Evolutionary conservation across 2,329 filamentous ascomycete species (phyloP), one percentile per base, ranked within the genome.

Genomic region (Gnomoniopsis smithogilvyi): DNA sequence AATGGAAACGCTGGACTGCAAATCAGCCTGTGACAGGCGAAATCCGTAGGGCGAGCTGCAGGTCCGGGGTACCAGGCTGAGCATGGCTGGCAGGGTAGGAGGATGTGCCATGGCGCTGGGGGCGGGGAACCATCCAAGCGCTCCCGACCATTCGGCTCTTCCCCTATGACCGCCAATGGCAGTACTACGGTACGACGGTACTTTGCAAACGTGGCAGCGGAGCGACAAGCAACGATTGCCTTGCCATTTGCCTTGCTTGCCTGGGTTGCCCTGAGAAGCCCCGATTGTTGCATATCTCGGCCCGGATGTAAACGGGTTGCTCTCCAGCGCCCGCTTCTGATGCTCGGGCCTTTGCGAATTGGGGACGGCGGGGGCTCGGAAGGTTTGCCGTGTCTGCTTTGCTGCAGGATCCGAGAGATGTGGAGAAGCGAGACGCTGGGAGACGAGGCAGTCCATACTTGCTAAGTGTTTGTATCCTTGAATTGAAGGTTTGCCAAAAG

Each of bases 91-190:
- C 46, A 48, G 50, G 34, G 21, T 53, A 24, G 15, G 21, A 24
- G 41, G 24, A 17, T 43, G 51, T 54, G 51, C 51, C 26, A 45
- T 19, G 46, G 26, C 51, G 38, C 56, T 33, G 60, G 58, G 53
- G 60, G 60, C 60, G 60, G 60, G 60, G 60, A 62, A 48, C 48
- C 17, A 48, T 50, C 50, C 51, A 57, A 51, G 43, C 49, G 53
- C 22, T 60, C 60, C 60, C 60, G 58, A 49, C 57, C 57, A 62
- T 56, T 60, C 60, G 57, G 57, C 60, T 62, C 59, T 59, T 58
- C 54, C 56, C 59, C 59, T 56, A 50, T 43, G 34, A 36, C 21
- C 48, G 19, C 30, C 33, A 7, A n/a, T 8, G 26, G 4, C 45
- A 21, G n/a, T 48, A n/a, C 21, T 22, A 12, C n/a, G 11, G 45